Evolutionary conservation across 1,284 basidiomycete genomes (phyloP), one percentile per base, ranked within the genome.

Genomic region (Ganoderma resinaceum): DNA sequence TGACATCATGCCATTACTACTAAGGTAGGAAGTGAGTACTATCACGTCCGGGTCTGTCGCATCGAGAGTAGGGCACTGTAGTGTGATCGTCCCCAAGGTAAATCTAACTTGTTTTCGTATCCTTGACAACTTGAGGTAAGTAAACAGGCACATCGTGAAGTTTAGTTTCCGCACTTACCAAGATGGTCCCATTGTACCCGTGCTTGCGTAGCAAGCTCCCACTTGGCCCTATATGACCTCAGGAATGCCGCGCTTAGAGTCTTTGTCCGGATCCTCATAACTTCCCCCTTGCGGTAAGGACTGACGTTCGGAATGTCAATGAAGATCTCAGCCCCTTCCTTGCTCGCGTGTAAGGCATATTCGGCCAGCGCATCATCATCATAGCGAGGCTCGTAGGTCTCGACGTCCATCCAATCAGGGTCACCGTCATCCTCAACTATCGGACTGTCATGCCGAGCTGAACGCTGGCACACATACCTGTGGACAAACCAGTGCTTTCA

Each of bases 401-500:
- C 49, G 16, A 63, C 8, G 52, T 63, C 52, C 6, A 55, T 33
- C 62, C 62, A 63, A 37, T 55, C 37, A 3, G 52, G 33, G 37
- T 55, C 62, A 18, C 52, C 62, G 52, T 63, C 52, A 37, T 63
- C 62, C 23, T 63, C 62, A 5, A 40, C 18, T 1, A 63, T 63
- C 3, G 43, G 20, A 20, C 18, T 12, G 26, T 12, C 26, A 29
- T 14, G 14, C 14, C n/a, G 33, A 26, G 33, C 33, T n/a, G 33
- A 26, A 12, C 61, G 12, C 52, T 42, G n/a, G 35, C 62, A 63
- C 4, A 16, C 52, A 31, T 63, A 63, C n/a, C 52, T 49, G 18
- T 63, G 62, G 18, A 63, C 38, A 46, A 63, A 55, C 65, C 65
- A 66, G 49, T 66, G 60, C 65, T 66, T 37, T 6, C 23, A 31